Conservation (phyloP, 2,329 filamentous ascomycete genomes). For the Zymoseptoria passerinii region DNA sequence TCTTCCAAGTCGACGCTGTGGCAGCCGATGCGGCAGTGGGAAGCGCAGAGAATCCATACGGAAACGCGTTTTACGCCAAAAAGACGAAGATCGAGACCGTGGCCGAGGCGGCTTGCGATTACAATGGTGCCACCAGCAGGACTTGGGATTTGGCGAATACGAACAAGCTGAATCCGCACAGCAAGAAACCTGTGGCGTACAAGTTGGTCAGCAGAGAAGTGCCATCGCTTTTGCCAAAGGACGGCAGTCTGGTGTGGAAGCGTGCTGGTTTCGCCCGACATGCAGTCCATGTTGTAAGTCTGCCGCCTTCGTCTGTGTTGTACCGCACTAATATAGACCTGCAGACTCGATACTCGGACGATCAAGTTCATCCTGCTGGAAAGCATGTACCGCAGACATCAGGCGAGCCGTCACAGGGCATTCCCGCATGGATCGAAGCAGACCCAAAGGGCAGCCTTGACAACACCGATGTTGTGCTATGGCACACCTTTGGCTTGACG, state of each 20-base stretch:
- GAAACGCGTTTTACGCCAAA: slow-evolving; percentile 82
- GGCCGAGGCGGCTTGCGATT: slow-evolving; percentile 63
- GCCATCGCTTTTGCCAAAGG: slow-evolving; percentile 68
- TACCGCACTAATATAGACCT: neutral
- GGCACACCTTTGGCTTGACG: slow-evolving; percentile 88
- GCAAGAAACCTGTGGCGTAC: slow-evolving; percentile 75
- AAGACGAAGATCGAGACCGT: slow-evolving; percentile 71
- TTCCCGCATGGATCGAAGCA: slow-evolving; percentile 66
- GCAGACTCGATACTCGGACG: slow-evolving; percentile 55
- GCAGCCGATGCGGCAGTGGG: slow-evolving; percentile 66
- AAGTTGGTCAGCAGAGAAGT: slow-evolving; percentile 86
- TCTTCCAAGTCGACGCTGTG: slow-evolving; percentile 74
- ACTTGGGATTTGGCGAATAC: slow-evolving; percentile 91
- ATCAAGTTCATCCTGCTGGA: slow-evolving; percentile 76
- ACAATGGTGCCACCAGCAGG: slow-evolving; percentile 67
- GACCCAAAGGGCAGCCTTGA: slow-evolving; percentile 61
- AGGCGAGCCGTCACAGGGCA: slow-evolving; percentile 63
- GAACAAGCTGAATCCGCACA: slow-evolving; percentile 75
- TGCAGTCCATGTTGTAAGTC: slow-evolving; percentile 62
- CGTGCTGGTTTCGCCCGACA: slow-evolving; percentile 80
- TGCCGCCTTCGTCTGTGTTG: neutral
- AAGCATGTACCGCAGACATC: slow-evolving; percentile 83
- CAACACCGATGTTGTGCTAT: slow-evolving; percentile 79
- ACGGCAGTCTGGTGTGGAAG: slow-evolving; percentile 78
- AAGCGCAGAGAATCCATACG: slow-evolving; percentile 74